Conservation (phyloP, 2,329 filamentous ascomycete species). For the Fusarium pseudograminearum region DNA sequence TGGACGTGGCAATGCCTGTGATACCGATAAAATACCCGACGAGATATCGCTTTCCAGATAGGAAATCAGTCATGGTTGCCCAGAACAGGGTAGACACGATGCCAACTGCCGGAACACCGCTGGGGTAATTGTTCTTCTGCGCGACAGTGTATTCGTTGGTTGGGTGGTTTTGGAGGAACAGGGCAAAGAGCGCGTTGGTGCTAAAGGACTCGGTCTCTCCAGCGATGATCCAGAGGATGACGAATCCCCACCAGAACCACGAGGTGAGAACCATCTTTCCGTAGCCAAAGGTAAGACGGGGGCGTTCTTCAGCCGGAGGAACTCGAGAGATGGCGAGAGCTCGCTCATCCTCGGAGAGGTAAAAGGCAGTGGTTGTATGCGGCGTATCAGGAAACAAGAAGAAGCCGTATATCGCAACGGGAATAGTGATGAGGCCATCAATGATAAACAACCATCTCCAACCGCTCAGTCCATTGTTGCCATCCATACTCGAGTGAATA, state of each 20-base stretch:
- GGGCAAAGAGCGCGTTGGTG: conserved; percentile 68
- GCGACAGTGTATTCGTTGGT: conserved; percentile 57
- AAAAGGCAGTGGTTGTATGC: conserved; percentile 59
- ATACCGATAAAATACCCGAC: conserved; percentile 75
- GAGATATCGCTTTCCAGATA: conserved; percentile 72
- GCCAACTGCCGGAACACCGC: conserved; percentile 67
- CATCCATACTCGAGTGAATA: conserved; percentile 62
- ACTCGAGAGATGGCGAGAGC: conserved; percentile 58
- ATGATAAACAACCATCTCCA: conserved; percentile 81
- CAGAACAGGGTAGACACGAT: conserved; percentile 75
- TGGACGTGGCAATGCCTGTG: conserved; percentile 72
- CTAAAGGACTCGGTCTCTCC: conserved; percentile 79
- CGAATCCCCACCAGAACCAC: conserved; percentile 76
- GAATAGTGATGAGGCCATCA: conserved; percentile 66
- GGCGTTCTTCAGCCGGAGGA: conserved; percentile 53
- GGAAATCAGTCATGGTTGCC: conserved; percentile 75
- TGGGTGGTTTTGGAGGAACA: conserved; percentile 64
- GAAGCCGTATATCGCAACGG: conserved; percentile 52
- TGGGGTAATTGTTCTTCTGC: conserved; percentile 69
- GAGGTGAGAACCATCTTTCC: conserved; percentile 67
- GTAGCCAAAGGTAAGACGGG: conserved; percentile 63
- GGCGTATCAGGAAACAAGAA: conserved; percentile 57
- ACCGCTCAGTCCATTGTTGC: conserved; percentile 67
- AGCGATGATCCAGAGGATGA: conserved; percentile 75
- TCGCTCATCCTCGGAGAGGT: conserved; percentile 61